These are phyloP conservation scores for Colletotrichum sp. DNA, from an alignment of 2,329 filamentous ascomycete species.

Conservation along the genomic window DNA sequence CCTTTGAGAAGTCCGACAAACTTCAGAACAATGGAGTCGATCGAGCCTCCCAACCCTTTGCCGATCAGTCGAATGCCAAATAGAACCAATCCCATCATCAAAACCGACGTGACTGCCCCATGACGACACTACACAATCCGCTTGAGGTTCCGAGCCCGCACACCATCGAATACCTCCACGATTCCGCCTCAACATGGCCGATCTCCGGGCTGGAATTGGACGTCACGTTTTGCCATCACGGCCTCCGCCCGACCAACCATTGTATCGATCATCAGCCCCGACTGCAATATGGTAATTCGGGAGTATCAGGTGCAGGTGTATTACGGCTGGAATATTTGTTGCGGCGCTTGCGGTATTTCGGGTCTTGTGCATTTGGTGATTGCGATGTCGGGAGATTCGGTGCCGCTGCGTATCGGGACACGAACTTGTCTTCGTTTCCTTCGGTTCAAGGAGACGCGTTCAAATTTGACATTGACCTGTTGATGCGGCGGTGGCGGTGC, in stretches of 20 bases:
- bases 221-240: not conserved
- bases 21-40: not conserved
- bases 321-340: not conserved
- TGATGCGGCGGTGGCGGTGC: not conserved
- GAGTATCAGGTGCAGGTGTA: not conserved
- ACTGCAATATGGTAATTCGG: not conserved
- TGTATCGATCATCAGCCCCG: not conserved
- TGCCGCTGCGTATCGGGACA: not conserved
- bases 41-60: not conserved
- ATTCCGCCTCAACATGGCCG: not conserved
- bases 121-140: not conserved
- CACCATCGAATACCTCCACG: not conserved
- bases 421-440: not conserved
- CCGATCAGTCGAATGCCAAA: not conserved
- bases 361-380: not conserved
- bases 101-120: not conserved
- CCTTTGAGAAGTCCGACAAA: not conserved
- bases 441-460: not conserved
- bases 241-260: not conserved
- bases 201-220: not conserved
- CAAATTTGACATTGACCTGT: not conserved
- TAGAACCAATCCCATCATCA: not conserved
- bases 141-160: not conserved
- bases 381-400: not conserved
- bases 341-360: not conserved